These are phyloP conservation scores for Mortierella claussenii DNA, from an alignment of 192 early-diverging fungal genomes.

Conservation along the genomic window DNA sequence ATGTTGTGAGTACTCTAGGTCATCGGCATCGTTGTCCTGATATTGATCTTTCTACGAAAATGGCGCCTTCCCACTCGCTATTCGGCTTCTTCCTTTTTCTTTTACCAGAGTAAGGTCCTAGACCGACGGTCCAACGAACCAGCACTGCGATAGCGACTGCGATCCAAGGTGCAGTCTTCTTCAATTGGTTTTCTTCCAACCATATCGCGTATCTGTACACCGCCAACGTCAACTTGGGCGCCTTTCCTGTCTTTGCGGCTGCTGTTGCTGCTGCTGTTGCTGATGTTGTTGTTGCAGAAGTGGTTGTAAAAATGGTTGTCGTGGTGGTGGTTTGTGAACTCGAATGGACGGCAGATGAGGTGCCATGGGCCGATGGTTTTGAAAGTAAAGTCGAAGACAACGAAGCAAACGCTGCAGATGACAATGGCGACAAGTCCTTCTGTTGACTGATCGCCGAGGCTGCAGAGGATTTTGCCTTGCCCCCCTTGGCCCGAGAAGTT, in stretches of 20 bases:
- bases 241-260: background rate
- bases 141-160: slow-evolving; percentile 62
- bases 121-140: slow-evolving; percentile 72
- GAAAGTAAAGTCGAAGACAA: background rate
- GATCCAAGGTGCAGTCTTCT: slow-evolving; percentile 50
- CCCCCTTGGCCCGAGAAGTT: slow-evolving; percentile 23
- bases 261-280: background rate
- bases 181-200: slow-evolving; percentile 55
- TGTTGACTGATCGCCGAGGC: background rate
- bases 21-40: background rate
- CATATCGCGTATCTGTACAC: slow-evolving; percentile 33
- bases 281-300: background rate
- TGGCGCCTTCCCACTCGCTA: background rate
- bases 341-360: background rate
- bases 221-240: slow-evolving; percentile 19
- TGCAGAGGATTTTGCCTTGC: slow-evolving; percentile 3
- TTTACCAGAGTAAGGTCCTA: slow-evolving; percentile 82
- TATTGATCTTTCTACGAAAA: background rate
- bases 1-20: background rate
- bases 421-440: background rate
- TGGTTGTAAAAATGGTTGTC: background rate
- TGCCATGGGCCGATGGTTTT: no score
- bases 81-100: background rate
- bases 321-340: background rate
- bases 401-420: background rate